Conservation (phyloP, 2,329 filamentous ascomycete species). For the Nemania bipapillata region DNA sequence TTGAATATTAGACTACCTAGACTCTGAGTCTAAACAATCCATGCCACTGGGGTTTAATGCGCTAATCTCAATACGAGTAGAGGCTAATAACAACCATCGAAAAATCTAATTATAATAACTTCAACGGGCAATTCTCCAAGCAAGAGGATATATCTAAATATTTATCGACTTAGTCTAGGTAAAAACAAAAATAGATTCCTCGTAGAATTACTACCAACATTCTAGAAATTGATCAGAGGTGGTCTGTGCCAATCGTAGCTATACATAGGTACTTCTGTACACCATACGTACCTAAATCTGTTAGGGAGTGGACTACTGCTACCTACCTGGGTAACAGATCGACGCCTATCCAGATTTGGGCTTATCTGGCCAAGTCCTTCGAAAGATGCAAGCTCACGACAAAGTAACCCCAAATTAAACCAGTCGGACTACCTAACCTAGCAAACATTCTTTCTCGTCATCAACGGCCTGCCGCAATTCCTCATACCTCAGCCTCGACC, state of each 20-base stretch:
- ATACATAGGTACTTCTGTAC: no score
- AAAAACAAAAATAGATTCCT: not conserved
- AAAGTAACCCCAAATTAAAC: constrained; percentile 5
- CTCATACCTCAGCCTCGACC: constrained; percentile 14
- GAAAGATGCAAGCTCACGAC: constrained; percentile 22
- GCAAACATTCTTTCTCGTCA: constrained; percentile 15
- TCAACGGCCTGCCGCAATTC: constrained; percentile 26
- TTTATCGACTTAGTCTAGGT: not conserved
- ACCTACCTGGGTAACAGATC: not conserved
- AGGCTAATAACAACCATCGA: not conserved
- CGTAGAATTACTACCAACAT: not conserved
- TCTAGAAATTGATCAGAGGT: not conserved
- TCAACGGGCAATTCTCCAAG: not conserved
- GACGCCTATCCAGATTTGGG: constrained; percentile 29
- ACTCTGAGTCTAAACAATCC: no score
- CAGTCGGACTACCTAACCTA: no score
- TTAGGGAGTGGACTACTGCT: not conserved
- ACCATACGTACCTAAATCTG: no score
- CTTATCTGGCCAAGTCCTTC: constrained; percentile 40
- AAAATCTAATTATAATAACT: not conserved
- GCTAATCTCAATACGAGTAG: not conserved
- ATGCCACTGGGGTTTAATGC: not conserved
- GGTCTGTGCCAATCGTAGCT: not conserved
- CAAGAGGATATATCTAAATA: not conserved
- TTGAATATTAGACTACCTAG: not conserved